Evolutionary conservation across 2,329 filamentous ascomycete species (phyloP).

Genomic region (Arachnomyces sp.): DNA sequence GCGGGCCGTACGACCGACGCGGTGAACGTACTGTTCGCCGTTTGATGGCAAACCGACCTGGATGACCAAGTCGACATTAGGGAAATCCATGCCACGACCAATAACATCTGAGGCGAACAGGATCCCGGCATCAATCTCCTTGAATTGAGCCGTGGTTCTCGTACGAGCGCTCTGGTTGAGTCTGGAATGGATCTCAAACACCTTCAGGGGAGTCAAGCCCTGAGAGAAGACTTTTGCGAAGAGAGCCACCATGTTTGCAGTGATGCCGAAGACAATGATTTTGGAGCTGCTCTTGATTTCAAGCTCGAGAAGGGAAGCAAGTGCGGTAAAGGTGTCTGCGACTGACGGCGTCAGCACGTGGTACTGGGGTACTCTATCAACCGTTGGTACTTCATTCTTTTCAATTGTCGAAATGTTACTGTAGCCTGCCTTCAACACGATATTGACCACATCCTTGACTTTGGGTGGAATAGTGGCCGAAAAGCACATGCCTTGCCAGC

Average conservation of each 20-base stretch:
- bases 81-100: slow-evolving; percentile 46
- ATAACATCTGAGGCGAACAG: slow-evolving; percentile 44
- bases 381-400: no score
- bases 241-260: slow-evolving; percentile 63
- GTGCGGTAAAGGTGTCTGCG: no score
- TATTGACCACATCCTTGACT: no score
- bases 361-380: no score
- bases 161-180: slow-evolving; percentile 64
- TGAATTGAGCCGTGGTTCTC: slow-evolving; percentile 44
- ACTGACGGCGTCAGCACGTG: no score
- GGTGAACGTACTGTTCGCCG: slow-evolving; percentile 43
- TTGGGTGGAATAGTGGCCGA: no score
- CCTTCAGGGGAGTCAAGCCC: slow-evolving; percentile 25
- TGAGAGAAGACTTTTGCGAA: slow-evolving; percentile 49
- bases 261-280: slow-evolving; percentile 80
- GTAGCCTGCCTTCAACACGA: no score
- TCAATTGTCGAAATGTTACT: no score
- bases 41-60: slow-evolving; percentile 45
- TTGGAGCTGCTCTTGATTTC: slow-evolving; percentile 56
- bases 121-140: slow-evolving; percentile 41
- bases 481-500: no score
- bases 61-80: slow-evolving; percentile 42
- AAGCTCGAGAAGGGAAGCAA: no score
- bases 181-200: slow-evolving; percentile 66
- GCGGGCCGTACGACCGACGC: slow-evolving; percentile 63